Evolutionary conservation across 208 protist genomes (phyloP).

Genomic region (Naegleria lovaniensis): DNA sequence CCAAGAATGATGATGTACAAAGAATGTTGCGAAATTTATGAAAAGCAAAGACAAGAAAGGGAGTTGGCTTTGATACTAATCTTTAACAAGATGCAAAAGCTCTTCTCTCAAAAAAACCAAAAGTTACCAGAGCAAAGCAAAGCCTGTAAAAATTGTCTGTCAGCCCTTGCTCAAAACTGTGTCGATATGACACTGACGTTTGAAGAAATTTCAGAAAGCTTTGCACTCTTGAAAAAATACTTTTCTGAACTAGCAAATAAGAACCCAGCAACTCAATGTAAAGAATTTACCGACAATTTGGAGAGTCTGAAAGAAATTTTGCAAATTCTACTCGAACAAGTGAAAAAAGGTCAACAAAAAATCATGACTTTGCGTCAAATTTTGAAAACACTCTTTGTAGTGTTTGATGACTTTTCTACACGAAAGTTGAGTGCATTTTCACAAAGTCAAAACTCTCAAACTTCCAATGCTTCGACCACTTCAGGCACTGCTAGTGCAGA

Average conservation of each 20-base stretch:
- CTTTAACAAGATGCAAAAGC: background rate
- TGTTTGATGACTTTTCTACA: background rate
- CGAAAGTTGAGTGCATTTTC: background rate
- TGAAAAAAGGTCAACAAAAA: background rate
- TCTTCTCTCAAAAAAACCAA: background rate
- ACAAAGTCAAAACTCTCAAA: background rate
- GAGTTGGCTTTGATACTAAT: background rate
- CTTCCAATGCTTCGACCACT: background rate
- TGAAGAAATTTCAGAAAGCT: conserved; percentile 5
- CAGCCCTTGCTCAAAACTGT: background rate
- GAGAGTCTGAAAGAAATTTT: background rate
- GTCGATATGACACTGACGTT: background rate
- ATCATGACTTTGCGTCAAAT: background rate
- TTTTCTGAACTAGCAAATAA: background rate
- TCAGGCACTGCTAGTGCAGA: background rate
- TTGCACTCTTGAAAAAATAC: background rate
- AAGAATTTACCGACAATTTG: background rate
- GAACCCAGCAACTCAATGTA: background rate
- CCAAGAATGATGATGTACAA: conserved; percentile 17
- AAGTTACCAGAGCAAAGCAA: background rate
- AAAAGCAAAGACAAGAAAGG: background rate
- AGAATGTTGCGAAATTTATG: background rate
- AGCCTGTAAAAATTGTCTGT: background rate
- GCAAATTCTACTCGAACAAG: background rate
- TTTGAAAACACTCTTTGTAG: background rate